phyloP scores from a whole-genome alignment of 2,329 filamentous ascomycete species.

The Sarocladiaceae sp. region DNA sequence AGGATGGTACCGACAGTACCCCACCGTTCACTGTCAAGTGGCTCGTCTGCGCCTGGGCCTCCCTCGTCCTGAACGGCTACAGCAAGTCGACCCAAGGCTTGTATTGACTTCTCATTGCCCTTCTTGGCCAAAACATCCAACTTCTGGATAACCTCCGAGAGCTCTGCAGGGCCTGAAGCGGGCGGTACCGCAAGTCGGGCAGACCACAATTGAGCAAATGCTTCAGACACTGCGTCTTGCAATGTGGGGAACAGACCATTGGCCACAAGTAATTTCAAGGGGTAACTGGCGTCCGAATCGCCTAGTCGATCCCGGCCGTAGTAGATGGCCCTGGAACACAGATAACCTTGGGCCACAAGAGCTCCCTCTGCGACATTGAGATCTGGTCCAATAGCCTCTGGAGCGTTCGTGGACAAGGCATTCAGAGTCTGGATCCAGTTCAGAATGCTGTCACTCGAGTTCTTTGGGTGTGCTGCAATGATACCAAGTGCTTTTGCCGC shows the following conservation, averaged over 20 bases:
- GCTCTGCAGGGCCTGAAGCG: conserved; percentile 21
- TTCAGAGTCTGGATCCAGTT: conserved; percentile 26
- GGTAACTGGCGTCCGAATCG: conserved; percentile 20
- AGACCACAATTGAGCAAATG: conserved; percentile 40
- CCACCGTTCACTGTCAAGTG: not conserved
- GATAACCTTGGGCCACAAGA: conserved; percentile 36
- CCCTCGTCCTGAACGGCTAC: conserved; percentile 34
- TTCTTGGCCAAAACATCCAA: conserved; percentile 66
- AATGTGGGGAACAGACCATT: conserved; percentile 27
- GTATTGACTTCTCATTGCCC: conserved; percentile 74
- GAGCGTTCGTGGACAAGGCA: conserved; percentile 36
- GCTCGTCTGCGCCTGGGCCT: not conserved
- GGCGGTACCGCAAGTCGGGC: conserved; percentile 33
- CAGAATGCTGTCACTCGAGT: conserved; percentile 25
- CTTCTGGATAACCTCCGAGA: conserved; percentile 49
- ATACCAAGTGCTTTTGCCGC: conserved; percentile 71
- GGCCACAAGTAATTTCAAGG: conserved; percentile 25
- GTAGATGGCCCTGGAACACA: conserved; percentile 38
- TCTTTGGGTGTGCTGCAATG: conserved; percentile 58
- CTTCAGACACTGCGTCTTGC: conserved; percentile 37
- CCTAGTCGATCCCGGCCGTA: conserved; percentile 29
- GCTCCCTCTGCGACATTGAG: conserved; percentile 41
- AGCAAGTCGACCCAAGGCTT: conserved; percentile 71
- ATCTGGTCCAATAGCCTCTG: conserved; percentile 36
- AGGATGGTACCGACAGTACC: not conserved